Evolutionary conservation across 495 filamentous ascomycete genomes (phyloP).

Genomic region (Penicillium silybi): DNA sequence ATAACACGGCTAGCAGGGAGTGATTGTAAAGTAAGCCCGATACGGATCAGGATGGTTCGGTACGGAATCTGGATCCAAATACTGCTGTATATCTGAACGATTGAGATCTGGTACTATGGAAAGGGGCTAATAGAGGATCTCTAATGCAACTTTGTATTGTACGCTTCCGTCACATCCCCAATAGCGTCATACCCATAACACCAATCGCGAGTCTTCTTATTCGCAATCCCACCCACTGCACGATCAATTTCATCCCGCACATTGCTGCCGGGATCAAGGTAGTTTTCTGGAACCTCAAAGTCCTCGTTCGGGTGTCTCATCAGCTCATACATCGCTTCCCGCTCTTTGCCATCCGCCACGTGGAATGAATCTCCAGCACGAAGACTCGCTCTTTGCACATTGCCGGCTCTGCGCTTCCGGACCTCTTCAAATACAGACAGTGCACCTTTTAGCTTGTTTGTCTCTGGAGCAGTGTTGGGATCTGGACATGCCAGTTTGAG

Average conservation of each 20-base stretch:
- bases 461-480: background rate
- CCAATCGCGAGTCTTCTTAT: constrained; percentile 4
- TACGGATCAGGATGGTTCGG: too few relatives aligned
- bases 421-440: background rate
- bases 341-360: background rate
- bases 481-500: background rate
- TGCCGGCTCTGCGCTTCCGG: background rate
- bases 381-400: background rate
- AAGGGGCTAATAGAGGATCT: background rate
- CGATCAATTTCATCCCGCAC: background rate
- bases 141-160: background rate
- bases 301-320: background rate
- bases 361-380: constrained; percentile 1
- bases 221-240: background rate
- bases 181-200: constrained; percentile 5
- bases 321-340: background rate
- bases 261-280: background rate
- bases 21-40: too few relatives aligned
- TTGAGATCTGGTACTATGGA: too few relatives aligned
- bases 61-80: too few relatives aligned
- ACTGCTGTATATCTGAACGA: too few relatives aligned
- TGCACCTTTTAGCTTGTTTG: background rate
- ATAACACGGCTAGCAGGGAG: too few relatives aligned
- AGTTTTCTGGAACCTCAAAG: background rate
- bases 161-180: background rate